Base-by-base conservation (phyloP, 257 asterid species). In the Rubia yunnanensis region DNA sequence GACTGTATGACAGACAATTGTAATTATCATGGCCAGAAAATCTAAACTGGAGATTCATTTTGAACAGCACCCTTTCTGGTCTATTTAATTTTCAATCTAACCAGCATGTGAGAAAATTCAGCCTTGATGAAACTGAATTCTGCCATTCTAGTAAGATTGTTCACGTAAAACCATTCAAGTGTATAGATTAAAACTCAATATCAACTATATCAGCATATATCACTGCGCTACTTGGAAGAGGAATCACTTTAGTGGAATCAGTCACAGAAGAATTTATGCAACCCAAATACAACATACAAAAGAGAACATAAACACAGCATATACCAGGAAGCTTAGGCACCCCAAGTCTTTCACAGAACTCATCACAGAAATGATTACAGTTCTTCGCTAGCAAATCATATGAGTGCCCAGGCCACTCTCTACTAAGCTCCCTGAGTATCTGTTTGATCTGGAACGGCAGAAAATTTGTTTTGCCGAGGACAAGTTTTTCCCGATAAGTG, bases 361-460 rank as follows among this genome's bases (percentile, higher is more conserved):
- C 92, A 57, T 94, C 97, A 61, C 99, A 94, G 81, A 94, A 94
- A 83, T 94, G 99, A 76, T 94, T 94, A 79, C 99, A 94, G 68
- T 94, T 94, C 75, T 90, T 90, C 18, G 99, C 80, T 36, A 94
- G 76, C 83, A 94, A 76, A 76, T 94, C 96, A 64, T 94, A 94
- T 0, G 92, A 74, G 41, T 82, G 78, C n/a, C 99, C 99, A 31
- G 98, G 98, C 99, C 99, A 94, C 80, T 90, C 98, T 70, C 96
- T 82, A 75, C 96, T 84, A 57, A 94, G 99, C 79, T 90, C 99
- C 76, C 95, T 82, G 61, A 94, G 78, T 67, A 94, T 85, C 89
- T 94, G 95, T 72, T 88, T 94, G 58, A 94, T 96, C 80, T 85
- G 76, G 80, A 13, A 85, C 73, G 75, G 77, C 28, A 95, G 79